phyloP scores from a whole-genome alignment of 768 basidiomycete genomes.

The Pisolithus tinctorius region DNA sequence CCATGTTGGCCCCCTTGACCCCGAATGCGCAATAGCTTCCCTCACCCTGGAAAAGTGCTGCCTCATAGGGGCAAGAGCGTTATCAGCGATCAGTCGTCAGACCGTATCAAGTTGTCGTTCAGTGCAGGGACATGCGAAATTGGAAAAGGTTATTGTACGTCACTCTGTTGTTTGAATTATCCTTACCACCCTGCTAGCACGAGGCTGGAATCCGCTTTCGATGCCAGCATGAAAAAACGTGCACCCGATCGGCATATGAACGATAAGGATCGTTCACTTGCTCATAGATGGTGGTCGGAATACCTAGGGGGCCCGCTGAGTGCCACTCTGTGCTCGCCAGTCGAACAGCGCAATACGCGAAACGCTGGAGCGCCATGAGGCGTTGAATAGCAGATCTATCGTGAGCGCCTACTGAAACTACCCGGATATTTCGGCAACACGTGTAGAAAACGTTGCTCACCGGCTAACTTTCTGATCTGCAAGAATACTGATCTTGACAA shows the following conservation, averaged over 20 bases:
- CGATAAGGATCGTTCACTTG: not conserved
- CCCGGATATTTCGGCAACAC: slow-evolving; percentile 3
- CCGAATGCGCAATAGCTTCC: not conserved
- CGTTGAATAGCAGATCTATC: not conserved
- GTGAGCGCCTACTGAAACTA: not conserved
- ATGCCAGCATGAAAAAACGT: not conserved
- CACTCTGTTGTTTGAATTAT: not conserved
- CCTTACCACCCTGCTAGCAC: not conserved
- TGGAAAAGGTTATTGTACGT: not conserved
- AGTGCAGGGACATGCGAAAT: not conserved
- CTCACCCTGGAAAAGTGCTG: not conserved
- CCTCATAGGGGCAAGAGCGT: not conserved
- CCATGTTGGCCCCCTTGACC: not conserved
- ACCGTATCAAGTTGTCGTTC: not conserved
- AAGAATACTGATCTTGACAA: not conserved
- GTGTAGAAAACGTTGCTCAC: slow-evolving; percentile 7
- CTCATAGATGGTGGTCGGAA: not conserved
- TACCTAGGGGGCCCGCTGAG: too few relatives aligned
- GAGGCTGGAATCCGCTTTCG: not conserved
- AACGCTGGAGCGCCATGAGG: too few relatives aligned
- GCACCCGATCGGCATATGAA: not conserved
- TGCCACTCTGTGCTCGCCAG: too few relatives aligned
- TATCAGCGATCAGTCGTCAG: slow-evolving; percentile 3
- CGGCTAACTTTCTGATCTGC: not conserved
- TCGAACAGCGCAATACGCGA: too few relatives aligned